Percentiles rank a stretch among this genome's conserved stretches.
phyloP scores from a whole-genome alignment of 805 yeast species.

The Saccharomycopsis synnaedendra region DNA sequence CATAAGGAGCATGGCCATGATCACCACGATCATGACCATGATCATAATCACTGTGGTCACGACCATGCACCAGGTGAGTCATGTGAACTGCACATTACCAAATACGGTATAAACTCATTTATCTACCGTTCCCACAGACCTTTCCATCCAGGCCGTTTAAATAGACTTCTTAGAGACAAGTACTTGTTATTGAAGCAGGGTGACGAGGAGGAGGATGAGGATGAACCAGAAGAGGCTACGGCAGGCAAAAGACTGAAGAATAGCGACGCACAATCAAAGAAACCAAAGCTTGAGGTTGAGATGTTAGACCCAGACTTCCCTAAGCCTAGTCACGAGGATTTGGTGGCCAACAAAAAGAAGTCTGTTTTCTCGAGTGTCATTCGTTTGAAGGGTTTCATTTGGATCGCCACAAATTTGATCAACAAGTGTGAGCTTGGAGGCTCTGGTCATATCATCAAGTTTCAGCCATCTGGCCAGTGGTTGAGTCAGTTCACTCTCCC shows the following conservation, averaged over 20 bases:
- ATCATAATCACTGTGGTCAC: slow-evolving; percentile 7
- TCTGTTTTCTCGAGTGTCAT: slow-evolving; percentile 28
- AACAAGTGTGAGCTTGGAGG: slow-evolving; percentile 14
- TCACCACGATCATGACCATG: slow-evolving; percentile 6
- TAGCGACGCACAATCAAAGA: neutral
- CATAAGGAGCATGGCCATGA: slow-evolving; percentile 7
- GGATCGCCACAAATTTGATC: slow-evolving; percentile 30
- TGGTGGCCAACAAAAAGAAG: slow-evolving; percentile 25
- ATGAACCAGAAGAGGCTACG: slow-evolving; percentile 16
- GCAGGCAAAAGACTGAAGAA: slow-evolving; percentile 8
- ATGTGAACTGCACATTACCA: slow-evolving; percentile 19
- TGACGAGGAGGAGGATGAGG: slow-evolving; percentile 18
- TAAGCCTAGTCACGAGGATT: slow-evolving; percentile 18
- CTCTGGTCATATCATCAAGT: slow-evolving; percentile 15
- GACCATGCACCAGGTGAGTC: slow-evolving; percentile 4
- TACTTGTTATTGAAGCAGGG: slow-evolving; percentile 22
- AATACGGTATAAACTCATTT: slow-evolving; percentile 34
- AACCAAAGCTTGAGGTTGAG: slow-evolving; percentile 4
- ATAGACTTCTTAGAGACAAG: slow-evolving; percentile 26
- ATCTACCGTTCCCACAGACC: slow-evolving; percentile 31
- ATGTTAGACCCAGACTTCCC: slow-evolving; percentile 5
- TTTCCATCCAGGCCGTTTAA: slow-evolving; percentile 34
- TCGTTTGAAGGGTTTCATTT: slow-evolving; percentile 33
- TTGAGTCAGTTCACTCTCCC: slow-evolving; percentile 12
- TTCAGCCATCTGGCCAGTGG: slow-evolving; percentile 9